Percentiles rank a stretch among this genome's conserved stretches.
Conservation (phyloP, 2,329 filamentous ascomycete genomes). For the Aspergillus sp. region DNA sequence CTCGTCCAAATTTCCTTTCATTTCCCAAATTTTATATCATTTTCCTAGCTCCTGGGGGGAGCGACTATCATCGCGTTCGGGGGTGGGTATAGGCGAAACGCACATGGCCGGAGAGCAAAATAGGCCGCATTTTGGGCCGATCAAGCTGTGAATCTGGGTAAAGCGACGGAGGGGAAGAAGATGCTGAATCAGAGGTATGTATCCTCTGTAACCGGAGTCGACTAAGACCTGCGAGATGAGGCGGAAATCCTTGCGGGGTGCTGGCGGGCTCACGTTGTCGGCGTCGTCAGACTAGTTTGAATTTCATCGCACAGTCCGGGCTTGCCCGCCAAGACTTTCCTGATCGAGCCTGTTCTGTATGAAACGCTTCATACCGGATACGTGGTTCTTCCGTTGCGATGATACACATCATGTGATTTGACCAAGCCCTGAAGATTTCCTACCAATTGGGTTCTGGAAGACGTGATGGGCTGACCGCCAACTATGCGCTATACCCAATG, state of each 20-base stretch:
- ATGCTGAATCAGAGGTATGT: conserved; percentile 13
- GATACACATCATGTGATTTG: conserved; percentile 24
- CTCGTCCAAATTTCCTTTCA: neutral
- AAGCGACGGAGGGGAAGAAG: conserved; percentile 17
- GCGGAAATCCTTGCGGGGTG: conserved; percentile 31
- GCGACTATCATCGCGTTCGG: conserved; percentile 5
- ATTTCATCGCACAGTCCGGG: conserved; percentile 46
- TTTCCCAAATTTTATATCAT: neutral
- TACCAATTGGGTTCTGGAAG: neutral
- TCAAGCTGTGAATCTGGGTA: conserved; percentile 24
- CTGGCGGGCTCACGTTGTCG: conserved; percentile 29
- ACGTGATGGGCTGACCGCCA: conserved; percentile 4
- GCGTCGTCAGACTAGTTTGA: conserved; percentile 35
- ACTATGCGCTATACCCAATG: neutral
- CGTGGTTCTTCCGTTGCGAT: conserved; percentile 24
- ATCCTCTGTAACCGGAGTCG: conserved; percentile 28
- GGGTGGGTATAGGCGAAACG: conserved; percentile 31
- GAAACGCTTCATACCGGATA: conserved; percentile 25
- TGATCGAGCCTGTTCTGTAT: conserved; percentile 24
- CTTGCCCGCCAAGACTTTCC: conserved; percentile 37
- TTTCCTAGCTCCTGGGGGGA: neutral
- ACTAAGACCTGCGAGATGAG: conserved; percentile 21
- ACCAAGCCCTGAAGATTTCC: conserved; percentile 23
- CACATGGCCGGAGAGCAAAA: conserved; percentile 90
- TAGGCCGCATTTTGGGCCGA: conserved; percentile 80